Base-by-base conservation (phyloP, 441 rosid genomes). In the Populus hybrid region DNA sequence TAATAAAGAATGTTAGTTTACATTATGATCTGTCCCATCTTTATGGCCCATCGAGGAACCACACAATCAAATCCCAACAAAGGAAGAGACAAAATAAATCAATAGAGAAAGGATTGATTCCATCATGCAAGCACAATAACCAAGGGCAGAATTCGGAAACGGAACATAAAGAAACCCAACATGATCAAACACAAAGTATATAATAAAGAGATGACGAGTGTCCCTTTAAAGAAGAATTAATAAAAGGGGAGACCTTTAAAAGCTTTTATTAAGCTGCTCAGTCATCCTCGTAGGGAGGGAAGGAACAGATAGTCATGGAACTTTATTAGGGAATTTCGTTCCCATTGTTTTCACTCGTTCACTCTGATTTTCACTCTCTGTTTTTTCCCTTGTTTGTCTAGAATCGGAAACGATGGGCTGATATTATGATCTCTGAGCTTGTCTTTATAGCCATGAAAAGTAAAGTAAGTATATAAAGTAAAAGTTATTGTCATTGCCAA, bases 181-280 rank as follows among this genome's bases (percentile, higher is more conserved):
- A 16, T 50, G 59, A 50, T 16, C 59, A 50, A 16, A 16, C 59
- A 50, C n/a, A 50, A 50, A 26, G 7, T 3, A 5, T 16, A n/a
- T n/a, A n/a, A n/a, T 16, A 50, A 16, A 50, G 16, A 50, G 59
- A 16, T 50, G 59, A 16, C 5, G n/a, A 50, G 6, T 50, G n/a
- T n/a, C n/a, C n/a, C 59, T 16, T 50, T 50, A 16, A 26, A 35
- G 59, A 50, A 16, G 59, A 50, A 16, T 4, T 50, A 50, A 14
- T n/a, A n/a, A 50, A 32, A 32, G 34, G n/a, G 4, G 6, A 65
- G 75, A 93, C 99, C 97, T 89, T 79, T 38, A 70, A 93, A 93
- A 23, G 98, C 99, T 78, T 95, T 95, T n/a, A 71, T 81, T 90
- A 81, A 95, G 99, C 79, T 93, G 94, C 84, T 95, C 98, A 23